phyloP scores from a whole-genome alignment of 805 yeast species.

The Cyberlindnera veronae region DNA sequence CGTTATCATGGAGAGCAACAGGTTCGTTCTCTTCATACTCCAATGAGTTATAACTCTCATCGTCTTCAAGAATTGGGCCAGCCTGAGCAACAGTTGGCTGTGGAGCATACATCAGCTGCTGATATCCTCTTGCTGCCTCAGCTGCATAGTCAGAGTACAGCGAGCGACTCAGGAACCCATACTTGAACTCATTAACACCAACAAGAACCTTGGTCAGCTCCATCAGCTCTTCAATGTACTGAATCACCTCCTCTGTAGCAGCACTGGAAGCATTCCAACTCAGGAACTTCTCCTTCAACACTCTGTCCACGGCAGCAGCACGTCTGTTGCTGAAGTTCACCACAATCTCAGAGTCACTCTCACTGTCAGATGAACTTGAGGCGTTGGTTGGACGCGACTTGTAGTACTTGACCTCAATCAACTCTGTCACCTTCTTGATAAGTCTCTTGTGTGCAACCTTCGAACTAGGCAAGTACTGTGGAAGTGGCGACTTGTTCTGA shows the following conservation, averaged over 20 bases:
- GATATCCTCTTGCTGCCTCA: slow-evolving; percentile 36
- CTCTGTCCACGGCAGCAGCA: slow-evolving; percentile 13
- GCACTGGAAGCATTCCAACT: slow-evolving; percentile 52
- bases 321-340: slow-evolving; percentile 12
- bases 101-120: slow-evolving; percentile 13
- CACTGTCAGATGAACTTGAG: slow-evolving; percentile 14
- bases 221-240: slow-evolving; percentile 44
- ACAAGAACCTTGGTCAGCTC: slow-evolving; percentile 40
- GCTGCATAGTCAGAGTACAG: slow-evolving; percentile 41
- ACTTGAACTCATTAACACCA: slow-evolving; percentile 47
- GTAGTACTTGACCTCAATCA: slow-evolving; percentile 30
- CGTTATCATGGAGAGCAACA: slow-evolving; percentile 9
- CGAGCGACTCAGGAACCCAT: slow-evolving; percentile 49
- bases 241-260: slow-evolving; percentile 47
- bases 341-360: slow-evolving; percentile 25
- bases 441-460: slow-evolving; percentile 45
- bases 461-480: slow-evolving; percentile 48
- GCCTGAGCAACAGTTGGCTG: background rate
- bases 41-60: slow-evolving; percentile 6
- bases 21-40: slow-evolving; percentile 10
- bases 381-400: background rate
- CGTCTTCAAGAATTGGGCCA: slow-evolving; percentile 4
- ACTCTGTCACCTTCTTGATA: slow-evolving; percentile 39
- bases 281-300: slow-evolving; percentile 37
- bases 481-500: slow-evolving; percentile 43